Conservation (phyloP, 176 grass and related monocot species). For the Dendrocalamus sinicus region DNA sequence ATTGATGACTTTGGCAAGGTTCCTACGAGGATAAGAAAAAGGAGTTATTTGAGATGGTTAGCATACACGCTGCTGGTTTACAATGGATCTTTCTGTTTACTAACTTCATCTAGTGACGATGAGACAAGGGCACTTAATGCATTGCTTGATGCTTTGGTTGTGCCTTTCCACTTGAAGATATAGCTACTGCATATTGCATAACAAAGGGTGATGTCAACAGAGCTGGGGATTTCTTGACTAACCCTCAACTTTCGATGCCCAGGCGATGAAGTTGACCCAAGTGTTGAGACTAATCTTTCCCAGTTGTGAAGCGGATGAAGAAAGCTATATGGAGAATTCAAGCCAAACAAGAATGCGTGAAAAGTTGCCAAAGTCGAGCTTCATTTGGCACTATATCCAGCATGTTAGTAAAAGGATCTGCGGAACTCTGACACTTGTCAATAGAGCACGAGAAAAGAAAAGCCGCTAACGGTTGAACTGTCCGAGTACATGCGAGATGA, state of each 20-base stretch:
- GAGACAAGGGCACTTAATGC: slow-evolving; percentile 61
- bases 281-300: slow-evolving; percentile 35
- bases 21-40: slow-evolving; percentile 98
- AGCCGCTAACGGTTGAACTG: slow-evolving; percentile 74
- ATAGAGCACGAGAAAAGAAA: slow-evolving; percentile 59
- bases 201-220: slow-evolving; percentile 69
- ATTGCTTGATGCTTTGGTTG: slow-evolving; percentile 81
- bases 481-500: slow-evolving; percentile 59
- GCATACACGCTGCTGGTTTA: slow-evolving; percentile 91
- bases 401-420: slow-evolving; percentile 68
- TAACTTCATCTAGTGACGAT: slow-evolving; percentile 53
- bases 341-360: slow-evolving; percentile 40
- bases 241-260: slow-evolving; percentile 53
- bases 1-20: slow-evolving; percentile 98
- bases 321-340: slow-evolving; percentile 32
- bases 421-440: too few relatives aligned
- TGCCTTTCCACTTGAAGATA: slow-evolving; percentile 77
- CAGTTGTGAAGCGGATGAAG: slow-evolving; percentile 37
- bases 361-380: slow-evolving; percentile 68
- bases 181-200: slow-evolving; percentile 77
- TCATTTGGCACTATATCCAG: slow-evolving; percentile 79
- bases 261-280: slow-evolving; percentile 49
- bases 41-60: slow-evolving; percentile 98
- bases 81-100: slow-evolving; percentile 52
- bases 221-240: slow-evolving; percentile 75